A percentile compares a stretch with the other conserved stretches of the same genome.
phyloP scores from a whole-genome alignment of 2,329 filamentous ascomycete genomes.

The Trichoderma breve region DNA sequence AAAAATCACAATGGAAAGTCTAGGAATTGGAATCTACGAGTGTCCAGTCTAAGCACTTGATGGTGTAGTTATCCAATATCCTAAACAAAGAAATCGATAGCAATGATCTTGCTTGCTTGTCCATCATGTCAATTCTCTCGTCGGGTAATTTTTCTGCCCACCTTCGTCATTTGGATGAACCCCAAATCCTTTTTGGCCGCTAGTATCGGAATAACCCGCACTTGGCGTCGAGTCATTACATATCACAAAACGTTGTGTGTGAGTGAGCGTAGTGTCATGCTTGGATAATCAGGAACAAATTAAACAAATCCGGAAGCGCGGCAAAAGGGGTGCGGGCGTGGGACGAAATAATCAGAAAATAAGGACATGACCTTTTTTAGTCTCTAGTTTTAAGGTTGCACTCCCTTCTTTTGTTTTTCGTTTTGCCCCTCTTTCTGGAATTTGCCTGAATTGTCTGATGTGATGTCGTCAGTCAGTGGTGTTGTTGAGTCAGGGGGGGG shows the following conservation, averaged over 20 bases:
- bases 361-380: neutral
- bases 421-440: neutral
- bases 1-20: neutral
- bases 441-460: neutral
- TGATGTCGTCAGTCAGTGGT: neutral
- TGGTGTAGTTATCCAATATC: neutral
- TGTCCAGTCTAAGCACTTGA: neutral
- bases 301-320: neutral
- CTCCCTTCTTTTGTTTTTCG: neutral
- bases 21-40: neutral
- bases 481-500: neutral
- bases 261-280: neutral
- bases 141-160: neutral
- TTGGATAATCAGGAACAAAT: neutral
- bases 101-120: neutral
- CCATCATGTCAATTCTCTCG: neutral
- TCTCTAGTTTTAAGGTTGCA: no score
- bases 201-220: neutral
- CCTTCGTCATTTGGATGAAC: neutral
- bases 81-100: neutral
- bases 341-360: neutral
- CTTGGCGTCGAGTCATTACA: neutral
- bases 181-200: neutral
- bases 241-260: neutral
- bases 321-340: neutral